Conservation (phyloP, 2,329 filamentous ascomycete species). For the Xylariaceae sp. region DNA sequence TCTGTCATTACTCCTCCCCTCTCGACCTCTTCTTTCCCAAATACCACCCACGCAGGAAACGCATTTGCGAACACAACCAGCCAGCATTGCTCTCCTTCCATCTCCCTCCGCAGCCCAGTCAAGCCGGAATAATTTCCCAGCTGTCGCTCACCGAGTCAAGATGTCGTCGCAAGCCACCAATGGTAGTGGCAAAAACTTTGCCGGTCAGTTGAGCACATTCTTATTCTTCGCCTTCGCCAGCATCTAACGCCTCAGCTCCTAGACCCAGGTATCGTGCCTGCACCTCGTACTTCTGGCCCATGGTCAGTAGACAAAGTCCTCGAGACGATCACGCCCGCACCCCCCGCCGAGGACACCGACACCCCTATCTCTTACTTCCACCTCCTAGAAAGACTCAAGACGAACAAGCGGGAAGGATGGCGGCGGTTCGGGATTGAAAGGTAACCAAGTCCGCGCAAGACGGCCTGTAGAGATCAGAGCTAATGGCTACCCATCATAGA, state of each 20-base stretch:
- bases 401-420: constrained; percentile 95
- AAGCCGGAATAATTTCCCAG: neutral
- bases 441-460: constrained; percentile 31
- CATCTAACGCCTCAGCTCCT: neutral
- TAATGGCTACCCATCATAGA: constrained; percentile 30
- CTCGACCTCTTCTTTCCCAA: too few species aligned
- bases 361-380: constrained; percentile 93
- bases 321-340: constrained; percentile 55
- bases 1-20: too few species aligned
- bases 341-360: constrained; percentile 55
- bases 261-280: constrained; percentile 35
- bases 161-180: constrained; percentile 11
- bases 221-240: neutral
- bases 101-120: neutral
- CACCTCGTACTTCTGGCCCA: constrained; percentile 39
- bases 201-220: constrained; percentile 5
- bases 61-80: too few species aligned
- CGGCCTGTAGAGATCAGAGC: neutral
- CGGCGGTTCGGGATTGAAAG: constrained; percentile 73
- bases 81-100: neutral
- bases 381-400: constrained; percentile 89
- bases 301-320: constrained; percentile 63
- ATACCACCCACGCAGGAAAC: too few species aligned
- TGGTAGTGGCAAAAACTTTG: constrained; percentile 5
- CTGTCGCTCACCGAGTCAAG: neutral